A percentile compares a stretch with the other conserved stretches of the same genome.
Conservation (phyloP, 1,284 basidiomycete genomes). For the Trichosporon sp. region DNA sequence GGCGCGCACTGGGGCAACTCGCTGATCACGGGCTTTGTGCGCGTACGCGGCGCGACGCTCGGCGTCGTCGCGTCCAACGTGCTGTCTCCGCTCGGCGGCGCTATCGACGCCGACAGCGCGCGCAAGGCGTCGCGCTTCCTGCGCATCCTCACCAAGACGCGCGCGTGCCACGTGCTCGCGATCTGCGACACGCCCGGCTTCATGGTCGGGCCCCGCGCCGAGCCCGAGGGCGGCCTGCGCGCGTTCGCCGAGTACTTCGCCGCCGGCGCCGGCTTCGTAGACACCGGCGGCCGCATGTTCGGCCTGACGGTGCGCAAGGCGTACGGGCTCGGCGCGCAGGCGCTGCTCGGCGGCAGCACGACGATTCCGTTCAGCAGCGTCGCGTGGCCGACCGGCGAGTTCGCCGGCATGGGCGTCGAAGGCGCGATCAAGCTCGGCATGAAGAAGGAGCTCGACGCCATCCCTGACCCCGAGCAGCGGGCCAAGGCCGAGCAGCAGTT, state of each 20-base stretch:
- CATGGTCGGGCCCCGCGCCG: slow-evolving; percentile 21
- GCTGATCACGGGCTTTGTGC: slow-evolving; percentile 21
- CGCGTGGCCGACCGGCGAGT: slow-evolving; percentile 23
- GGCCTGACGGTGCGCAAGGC: slow-evolving; percentile 22
- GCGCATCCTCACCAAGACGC: slow-evolving; percentile 21
- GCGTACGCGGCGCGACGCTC: slow-evolving; percentile 17
- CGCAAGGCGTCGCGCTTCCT: slow-evolving; percentile 21
- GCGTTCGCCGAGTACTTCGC: slow-evolving; percentile 22
- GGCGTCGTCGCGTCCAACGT: slow-evolving; percentile 20
- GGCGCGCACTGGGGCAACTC: slow-evolving; percentile 19
- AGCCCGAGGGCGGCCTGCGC: slow-evolving; percentile 19
- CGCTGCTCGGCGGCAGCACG: slow-evolving; percentile 19
- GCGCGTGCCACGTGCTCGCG: slow-evolving; percentile 12
- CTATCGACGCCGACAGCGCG: slow-evolving; percentile 15
- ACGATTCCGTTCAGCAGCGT: slow-evolving; percentile 15
- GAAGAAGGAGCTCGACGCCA: slow-evolving; percentile 21
- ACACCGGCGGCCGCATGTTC: slow-evolving; percentile 18
- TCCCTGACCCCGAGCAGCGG: slow-evolving; percentile 11
- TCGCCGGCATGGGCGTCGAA: slow-evolving; percentile 24
- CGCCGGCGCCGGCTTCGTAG: slow-evolving; percentile 13
- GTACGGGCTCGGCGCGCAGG: slow-evolving; percentile 23
- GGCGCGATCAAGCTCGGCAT: slow-evolving; percentile 23
- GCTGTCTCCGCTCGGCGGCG: slow-evolving; percentile 17
- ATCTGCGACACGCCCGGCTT: slow-evolving; percentile 24
- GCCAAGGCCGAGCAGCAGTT: slow-evolving; percentile 16